Conservation (phyloP, 495 filamentous ascomycete genomes). For the Echria macrotheca region DNA sequence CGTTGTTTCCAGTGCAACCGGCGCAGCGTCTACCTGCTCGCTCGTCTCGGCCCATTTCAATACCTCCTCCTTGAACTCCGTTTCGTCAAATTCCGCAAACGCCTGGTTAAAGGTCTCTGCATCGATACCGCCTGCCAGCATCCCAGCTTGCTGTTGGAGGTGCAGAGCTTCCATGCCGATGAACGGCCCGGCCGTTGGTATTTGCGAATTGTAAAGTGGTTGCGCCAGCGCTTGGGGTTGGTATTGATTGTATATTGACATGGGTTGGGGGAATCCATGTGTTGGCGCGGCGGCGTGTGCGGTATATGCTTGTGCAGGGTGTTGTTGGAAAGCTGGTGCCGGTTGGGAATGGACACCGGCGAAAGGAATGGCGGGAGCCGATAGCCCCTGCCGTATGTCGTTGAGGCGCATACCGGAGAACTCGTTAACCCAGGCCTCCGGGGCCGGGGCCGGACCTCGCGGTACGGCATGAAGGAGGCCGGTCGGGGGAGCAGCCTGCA, state of each 20-base stretch:
- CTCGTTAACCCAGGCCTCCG: constrained; percentile 27
- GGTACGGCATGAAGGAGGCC: no score
- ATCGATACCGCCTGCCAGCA: constrained; percentile 13
- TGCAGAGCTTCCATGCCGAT: no score
- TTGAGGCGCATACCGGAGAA: constrained; percentile 23
- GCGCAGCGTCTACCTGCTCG: background rate
- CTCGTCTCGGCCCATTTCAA: constrained; percentile 18
- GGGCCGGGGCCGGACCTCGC: no score
- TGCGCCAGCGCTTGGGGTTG: background rate
- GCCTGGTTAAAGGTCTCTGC: constrained; percentile 26
- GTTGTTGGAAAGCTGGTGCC: no score
- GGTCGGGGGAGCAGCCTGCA: no score
- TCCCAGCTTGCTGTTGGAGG: background rate
- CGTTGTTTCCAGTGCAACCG: background rate
- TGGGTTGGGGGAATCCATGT: background rate
- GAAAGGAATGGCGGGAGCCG: constrained; percentile 7
- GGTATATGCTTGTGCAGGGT: background rate
- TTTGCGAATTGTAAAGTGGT: no score
- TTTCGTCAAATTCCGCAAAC: constrained; percentile 24
- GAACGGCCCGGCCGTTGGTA: no score
- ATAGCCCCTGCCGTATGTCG: background rate
- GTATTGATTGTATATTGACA: background rate
- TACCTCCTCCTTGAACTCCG: constrained; percentile 17
- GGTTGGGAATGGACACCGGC: no score
- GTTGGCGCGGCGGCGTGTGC: background rate